phyloP scores from a whole-genome alignment of 208 protist genomes.

The Wallacemonas rigidus region DNA sequence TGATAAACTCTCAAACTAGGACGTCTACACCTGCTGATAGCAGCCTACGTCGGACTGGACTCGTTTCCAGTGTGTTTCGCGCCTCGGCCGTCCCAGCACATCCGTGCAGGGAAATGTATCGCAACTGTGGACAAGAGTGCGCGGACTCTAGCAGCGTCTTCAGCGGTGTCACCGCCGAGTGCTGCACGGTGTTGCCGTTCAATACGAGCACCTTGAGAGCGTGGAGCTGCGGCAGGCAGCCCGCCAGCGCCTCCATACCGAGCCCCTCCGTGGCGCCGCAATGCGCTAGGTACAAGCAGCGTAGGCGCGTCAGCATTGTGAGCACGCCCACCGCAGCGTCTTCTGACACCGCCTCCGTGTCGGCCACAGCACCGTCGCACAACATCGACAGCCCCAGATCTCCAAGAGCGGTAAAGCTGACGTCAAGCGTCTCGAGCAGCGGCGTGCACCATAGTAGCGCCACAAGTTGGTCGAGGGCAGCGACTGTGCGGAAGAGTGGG shows the following conservation, averaged over 20 bases:
- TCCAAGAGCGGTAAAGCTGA: conserved; percentile 72
- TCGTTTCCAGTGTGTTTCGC: not conserved
- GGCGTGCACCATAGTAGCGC: conserved; percentile 33
- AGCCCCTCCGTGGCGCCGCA: conserved; percentile 39
- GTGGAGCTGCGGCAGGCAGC: conserved; percentile 31
- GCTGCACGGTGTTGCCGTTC: conserved; percentile 41
- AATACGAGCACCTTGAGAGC: conserved; percentile 50
- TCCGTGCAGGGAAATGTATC: conserved; percentile 1
- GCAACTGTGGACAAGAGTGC: not conserved
- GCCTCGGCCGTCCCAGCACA: not conserved
- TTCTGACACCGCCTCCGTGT: not conserved
- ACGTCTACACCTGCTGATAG: conserved; percentile 7
- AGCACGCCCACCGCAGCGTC: conserved; percentile 36
- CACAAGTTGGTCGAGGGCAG: conserved; percentile 45
- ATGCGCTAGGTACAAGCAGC: conserved; percentile 50
- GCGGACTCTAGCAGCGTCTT: conserved; percentile 2
- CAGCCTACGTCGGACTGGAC: not conserved
- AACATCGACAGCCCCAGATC: conserved; percentile 66
- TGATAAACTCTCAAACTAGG: not conserved
- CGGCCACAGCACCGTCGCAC: conserved; percentile 47
- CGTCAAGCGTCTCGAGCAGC: conserved; percentile 44
- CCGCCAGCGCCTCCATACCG: conserved; percentile 67
- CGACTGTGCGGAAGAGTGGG: conserved; percentile 47
- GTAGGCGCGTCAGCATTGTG: conserved; percentile 33
- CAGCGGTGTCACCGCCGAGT: not conserved